Conservation (phyloP, 2,329 filamentous ascomycete genomes). For the Leptoxyphium fumago region DNA sequence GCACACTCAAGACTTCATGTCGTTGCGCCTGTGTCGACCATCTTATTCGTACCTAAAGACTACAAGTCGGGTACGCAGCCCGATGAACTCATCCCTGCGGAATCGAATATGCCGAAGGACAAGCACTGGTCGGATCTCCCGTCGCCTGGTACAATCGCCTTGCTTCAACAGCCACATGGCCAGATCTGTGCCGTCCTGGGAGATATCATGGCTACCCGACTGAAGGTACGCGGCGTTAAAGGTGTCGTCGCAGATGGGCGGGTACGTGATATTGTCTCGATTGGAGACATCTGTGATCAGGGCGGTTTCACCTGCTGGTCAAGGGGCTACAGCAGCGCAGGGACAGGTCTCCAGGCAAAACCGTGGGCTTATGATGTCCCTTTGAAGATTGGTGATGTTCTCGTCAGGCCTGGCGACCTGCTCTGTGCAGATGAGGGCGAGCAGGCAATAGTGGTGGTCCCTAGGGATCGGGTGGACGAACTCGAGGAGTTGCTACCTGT, state of each 20-base stretch:
- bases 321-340: slow-evolving; percentile 42
- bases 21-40: slow-evolving; percentile 44
- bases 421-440: slow-evolving; percentile 56
- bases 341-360: slow-evolving; percentile 40
- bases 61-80: slow-evolving; percentile 22
- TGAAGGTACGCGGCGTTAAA: slow-evolving; percentile 45
- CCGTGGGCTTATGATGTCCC: slow-evolving; percentile 37
- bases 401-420: slow-evolving; percentile 43
- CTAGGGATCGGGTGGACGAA: slow-evolving; percentile 41
- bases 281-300: slow-evolving; percentile 33
- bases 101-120: slow-evolving; percentile 40
- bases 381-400: slow-evolving; percentile 23
- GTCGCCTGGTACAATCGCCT: slow-evolving; percentile 43
- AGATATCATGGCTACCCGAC: slow-evolving; percentile 60
- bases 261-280: slow-evolving; percentile 43
- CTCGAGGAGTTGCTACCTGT: slow-evolving; percentile 46
- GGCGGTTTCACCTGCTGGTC: slow-evolving; percentile 36
- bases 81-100: slow-evolving; percentile 4
- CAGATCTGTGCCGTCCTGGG: slow-evolving; percentile 59
- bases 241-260: slow-evolving; percentile 54
- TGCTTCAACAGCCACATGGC: slow-evolving; percentile 49
- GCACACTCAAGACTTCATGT: slow-evolving; percentile 4
- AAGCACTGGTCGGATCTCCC: slow-evolving; percentile 57
- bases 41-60: slow-evolving; percentile 47
- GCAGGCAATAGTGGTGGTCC: slow-evolving; percentile 52